phyloP scores from a whole-genome alignment of 768 basidiomycete species.

The Cubamyces sp. region DNA sequence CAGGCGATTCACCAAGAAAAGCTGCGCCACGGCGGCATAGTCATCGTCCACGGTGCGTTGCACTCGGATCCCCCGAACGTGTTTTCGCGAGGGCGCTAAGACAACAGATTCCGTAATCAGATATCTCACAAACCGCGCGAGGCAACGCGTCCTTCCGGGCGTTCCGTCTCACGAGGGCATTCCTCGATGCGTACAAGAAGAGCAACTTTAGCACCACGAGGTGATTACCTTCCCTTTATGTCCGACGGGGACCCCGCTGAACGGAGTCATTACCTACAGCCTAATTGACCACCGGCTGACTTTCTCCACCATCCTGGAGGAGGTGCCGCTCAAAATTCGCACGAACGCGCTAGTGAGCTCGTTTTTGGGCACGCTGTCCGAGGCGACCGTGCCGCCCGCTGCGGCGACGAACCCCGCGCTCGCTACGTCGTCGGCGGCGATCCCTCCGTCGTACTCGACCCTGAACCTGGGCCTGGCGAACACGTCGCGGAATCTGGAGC shows the following conservation, averaged over 20 bases:
- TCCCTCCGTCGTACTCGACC: constrained; percentile 66
- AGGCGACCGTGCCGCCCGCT: constrained; percentile 47
- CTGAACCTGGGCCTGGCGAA: constrained; percentile 74
- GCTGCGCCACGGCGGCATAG: constrained; percentile 83
- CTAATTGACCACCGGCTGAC: constrained; percentile 80
- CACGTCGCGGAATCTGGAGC: constrained; percentile 77
- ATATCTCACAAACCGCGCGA: constrained; percentile 75
- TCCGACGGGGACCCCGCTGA: constrained; percentile 12
- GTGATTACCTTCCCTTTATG: constrained; percentile 47
- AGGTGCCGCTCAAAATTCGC: constrained; percentile 84
- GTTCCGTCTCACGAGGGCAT: constrained; percentile 79
- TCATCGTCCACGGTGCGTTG: constrained; percentile 75
- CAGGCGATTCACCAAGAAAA: constrained; percentile 87
- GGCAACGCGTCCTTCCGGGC: constrained; percentile 91
- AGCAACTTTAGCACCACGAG: constrained; percentile 84
- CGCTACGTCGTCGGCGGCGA: constrained; percentile 43
- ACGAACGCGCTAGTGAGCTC: constrained; percentile 80
- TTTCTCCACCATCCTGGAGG: constrained; percentile 83
- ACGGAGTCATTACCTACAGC: constrained; percentile 43
- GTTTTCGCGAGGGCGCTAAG: constrained; percentile 4
- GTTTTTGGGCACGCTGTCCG: constrained; percentile 69
- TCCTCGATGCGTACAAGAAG: constrained; percentile 81
- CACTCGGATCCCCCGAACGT: constrained; percentile 16
- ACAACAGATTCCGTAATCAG: constrained; percentile 42
- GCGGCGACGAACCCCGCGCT: constrained; percentile 36